Evolutionary conservation across 257 asterid species (phyloP).

Genomic region (Nicotiana tabacum): DNA sequence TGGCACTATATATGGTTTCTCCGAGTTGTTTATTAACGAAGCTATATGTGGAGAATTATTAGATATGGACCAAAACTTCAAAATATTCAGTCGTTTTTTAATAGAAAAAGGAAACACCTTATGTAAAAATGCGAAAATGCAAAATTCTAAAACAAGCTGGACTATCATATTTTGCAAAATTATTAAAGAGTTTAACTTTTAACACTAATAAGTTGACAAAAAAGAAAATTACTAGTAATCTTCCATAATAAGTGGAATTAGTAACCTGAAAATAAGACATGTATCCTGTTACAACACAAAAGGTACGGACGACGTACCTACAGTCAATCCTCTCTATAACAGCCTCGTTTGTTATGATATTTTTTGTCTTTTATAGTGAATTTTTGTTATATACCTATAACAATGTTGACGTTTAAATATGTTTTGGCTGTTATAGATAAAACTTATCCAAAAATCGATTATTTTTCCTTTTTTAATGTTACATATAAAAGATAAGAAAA

Average conservation of each 20-base stretch:
- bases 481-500: too few relatives aligned
- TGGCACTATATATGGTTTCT: neutral
- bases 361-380: too few relatives aligned
- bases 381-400: too few relatives aligned
- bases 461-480: too few relatives aligned
- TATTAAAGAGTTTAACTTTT: neutral
- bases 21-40: neutral
- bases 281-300: too few relatives aligned
- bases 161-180: neutral
- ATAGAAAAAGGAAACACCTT: neutral
- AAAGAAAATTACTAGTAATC: neutral
- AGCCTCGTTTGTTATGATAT: too few relatives aligned
- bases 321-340: too few relatives aligned
- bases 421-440: too few relatives aligned
- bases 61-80: neutral
- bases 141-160: neutral
- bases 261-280: neutral
- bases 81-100: neutral
- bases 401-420: too few relatives aligned
- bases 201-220: neutral
- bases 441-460: too few relatives aligned
- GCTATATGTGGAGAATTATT: neutral
- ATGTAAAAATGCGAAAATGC: neutral
- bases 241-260: neutral
- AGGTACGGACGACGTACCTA: too few relatives aligned